phyloP scores from a whole-genome alignment of 2,329 filamentous ascomycete species.

The Dactylellina cionopaga region DNA sequence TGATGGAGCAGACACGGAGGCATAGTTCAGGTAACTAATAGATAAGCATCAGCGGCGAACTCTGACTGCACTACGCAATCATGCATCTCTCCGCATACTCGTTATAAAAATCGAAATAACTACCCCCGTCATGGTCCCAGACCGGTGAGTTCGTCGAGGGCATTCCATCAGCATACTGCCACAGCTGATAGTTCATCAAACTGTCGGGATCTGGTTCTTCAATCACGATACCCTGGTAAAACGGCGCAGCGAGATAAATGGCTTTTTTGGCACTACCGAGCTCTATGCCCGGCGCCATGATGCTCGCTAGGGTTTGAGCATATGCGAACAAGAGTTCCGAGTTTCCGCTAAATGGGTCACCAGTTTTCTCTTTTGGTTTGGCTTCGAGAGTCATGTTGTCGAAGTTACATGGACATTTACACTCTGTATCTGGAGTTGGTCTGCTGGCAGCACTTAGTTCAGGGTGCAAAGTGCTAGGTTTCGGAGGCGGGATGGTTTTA shows the following conservation, averaged over 20 bases:
- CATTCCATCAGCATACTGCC: constrained; percentile 22
- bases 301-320: not conserved
- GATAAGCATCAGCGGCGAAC: not conserved
- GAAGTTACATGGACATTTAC: constrained; percentile 16
- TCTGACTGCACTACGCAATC: not conserved
- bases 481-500: not conserved
- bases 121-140: constrained; percentile 21
- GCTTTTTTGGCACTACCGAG: not conserved
- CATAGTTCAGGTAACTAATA: constrained; percentile 27
- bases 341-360: constrained; percentile 32
- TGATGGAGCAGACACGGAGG: not conserved
- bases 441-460: not conserved
- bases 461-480: not conserved
- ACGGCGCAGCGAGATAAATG: constrained; percentile 21
- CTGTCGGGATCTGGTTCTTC: constrained; percentile 15
- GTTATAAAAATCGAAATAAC: constrained; percentile 38
- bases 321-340: constrained; percentile 24
- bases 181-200: constrained; percentile 33
- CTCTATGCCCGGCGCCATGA: not conserved
- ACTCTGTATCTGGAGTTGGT: not conserved
- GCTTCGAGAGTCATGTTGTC: constrained; percentile 16
- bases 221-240: constrained; percentile 14
- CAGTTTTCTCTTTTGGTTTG: not conserved
- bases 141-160: constrained; percentile 2
- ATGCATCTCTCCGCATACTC: constrained; percentile 8